Evolutionary conservation across 495 filamentous ascomycete species (phyloP).

Genomic region (Tuber microsphaerosporum): DNA sequence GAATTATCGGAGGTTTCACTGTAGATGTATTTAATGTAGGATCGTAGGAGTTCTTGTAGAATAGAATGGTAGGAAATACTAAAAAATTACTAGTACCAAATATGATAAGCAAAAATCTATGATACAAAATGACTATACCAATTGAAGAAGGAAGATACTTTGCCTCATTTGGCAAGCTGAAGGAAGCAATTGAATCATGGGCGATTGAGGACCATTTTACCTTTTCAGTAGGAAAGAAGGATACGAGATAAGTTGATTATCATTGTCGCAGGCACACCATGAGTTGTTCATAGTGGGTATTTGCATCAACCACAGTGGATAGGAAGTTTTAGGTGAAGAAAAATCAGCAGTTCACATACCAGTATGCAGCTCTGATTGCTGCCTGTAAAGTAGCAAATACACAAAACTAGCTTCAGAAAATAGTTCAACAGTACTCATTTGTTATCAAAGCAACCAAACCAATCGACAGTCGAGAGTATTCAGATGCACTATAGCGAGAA

Average conservation of each 20-base stretch:
- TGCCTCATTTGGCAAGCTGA: not conserved
- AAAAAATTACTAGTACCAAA: no score
- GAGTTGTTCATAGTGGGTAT: no score
- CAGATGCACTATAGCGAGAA: slow-evolving; percentile 20
- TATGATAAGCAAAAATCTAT: no score
- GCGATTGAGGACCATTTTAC: slow-evolving; percentile 4
- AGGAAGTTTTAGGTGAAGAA: not conserved
- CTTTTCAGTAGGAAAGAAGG: not conserved
- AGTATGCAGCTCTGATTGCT: slow-evolving; percentile 11
- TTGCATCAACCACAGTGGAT: not conserved
- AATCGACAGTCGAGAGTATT: slow-evolving; percentile 22
- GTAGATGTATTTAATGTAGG: no score
- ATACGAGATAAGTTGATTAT: not conserved
- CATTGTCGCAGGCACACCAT: not conserved
- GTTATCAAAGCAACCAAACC: slow-evolving; percentile 28
- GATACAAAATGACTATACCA: not conserved
- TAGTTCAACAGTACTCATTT: slow-evolving; percentile 22
- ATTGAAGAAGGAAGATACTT: slow-evolving; percentile 2
- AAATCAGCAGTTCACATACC: not conserved
- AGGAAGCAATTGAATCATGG: slow-evolving; percentile 4
- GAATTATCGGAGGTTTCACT: no score
- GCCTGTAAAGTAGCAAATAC: slow-evolving; percentile 27
- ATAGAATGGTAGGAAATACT: no score
- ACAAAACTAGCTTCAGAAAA: slow-evolving; percentile 24
- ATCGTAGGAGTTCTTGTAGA: no score